A percentile compares a stretch with the other conserved stretches of the same genome.
phyloP scores from a whole-genome alignment of 2,329 filamentous ascomycete species.

The Monascus ruber region DNA sequence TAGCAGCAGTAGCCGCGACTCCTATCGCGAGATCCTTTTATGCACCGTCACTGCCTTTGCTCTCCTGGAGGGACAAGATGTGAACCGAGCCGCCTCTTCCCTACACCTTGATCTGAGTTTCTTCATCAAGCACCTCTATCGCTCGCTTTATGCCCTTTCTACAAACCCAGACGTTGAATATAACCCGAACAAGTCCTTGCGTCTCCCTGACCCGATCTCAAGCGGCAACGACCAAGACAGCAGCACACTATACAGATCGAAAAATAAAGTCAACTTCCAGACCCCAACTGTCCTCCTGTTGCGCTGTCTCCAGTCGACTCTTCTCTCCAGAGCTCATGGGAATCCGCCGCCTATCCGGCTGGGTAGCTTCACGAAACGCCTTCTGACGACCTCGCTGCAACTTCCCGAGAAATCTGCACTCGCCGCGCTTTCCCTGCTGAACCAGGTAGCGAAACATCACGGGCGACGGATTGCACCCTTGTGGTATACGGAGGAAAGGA shows the following conservation, averaged over 20 bases:
- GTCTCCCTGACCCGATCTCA: constrained; percentile 54
- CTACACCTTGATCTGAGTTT: constrained; percentile 87
- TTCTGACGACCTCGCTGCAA: constrained; percentile 71
- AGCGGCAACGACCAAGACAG: constrained; percentile 15
- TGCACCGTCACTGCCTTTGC: constrained; percentile 95
- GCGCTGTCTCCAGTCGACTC: constrained; percentile 68
- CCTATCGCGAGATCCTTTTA: constrained; percentile 76
- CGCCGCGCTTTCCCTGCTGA: constrained; percentile 66
- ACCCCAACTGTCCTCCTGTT: constrained; percentile 89
- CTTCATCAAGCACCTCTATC: constrained; percentile 91
- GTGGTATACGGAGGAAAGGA: constrained; percentile 90
- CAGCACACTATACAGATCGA: constrained; percentile 30
- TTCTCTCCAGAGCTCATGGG: constrained; percentile 66
- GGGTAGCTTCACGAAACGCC: constrained; percentile 87
- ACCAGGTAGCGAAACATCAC: constrained; percentile 69
- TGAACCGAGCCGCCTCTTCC: constrained; percentile 66
- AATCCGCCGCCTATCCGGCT: constrained; percentile 69
- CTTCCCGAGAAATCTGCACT: constrained; percentile 80
- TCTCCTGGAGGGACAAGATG: constrained; percentile 89
- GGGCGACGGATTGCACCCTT: constrained; percentile 70
- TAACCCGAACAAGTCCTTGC: constrained; percentile 57
- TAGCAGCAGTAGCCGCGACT: constrained; percentile 50
- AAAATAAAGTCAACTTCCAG: constrained; percentile 79
- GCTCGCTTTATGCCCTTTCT: constrained; percentile 65
- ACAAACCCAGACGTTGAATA: constrained; percentile 80